A percentile compares a stretch with the other conserved stretches of the same genome.
Conservation (phyloP, 2,329 filamentous ascomycete genomes). For the Zalaria obscura region DNA sequence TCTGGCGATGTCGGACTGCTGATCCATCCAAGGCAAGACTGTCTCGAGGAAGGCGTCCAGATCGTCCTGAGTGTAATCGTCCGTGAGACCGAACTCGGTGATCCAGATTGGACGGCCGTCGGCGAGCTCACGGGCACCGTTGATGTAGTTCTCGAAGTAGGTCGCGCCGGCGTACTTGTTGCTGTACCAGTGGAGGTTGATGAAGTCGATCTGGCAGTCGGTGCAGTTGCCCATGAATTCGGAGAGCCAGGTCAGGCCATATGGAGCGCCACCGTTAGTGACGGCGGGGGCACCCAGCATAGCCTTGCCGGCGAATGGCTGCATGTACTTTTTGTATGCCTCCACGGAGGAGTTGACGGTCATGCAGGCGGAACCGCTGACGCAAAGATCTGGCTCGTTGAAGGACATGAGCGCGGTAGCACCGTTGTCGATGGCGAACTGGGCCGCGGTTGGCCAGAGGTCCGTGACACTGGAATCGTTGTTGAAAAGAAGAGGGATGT, state of each 20-base stretch:
- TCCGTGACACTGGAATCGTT: slow-evolving; percentile 8
- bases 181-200: slow-evolving; percentile 47
- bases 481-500: slow-evolving; percentile 13
- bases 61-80: slow-evolving; percentile 21
- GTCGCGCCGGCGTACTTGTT: slow-evolving; percentile 15
- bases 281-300: slow-evolving; percentile 42
- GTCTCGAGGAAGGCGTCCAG: slow-evolving; percentile 31
- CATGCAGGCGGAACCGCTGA: slow-evolving; percentile 41
- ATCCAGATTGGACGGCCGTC: slow-evolving; percentile 20
- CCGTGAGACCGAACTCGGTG: slow-evolving; percentile 44
- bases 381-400: slow-evolving; percentile 50
- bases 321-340: slow-evolving; percentile 38
- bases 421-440: slow-evolving; percentile 10
- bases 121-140: slow-evolving; percentile 5
- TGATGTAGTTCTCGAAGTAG: slow-evolving; percentile 30
- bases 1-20: slow-evolving; percentile 21
- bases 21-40: slow-evolving; percentile 28
- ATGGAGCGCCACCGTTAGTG: slow-evolving; percentile 37
- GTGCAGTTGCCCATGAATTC: slow-evolving; percentile 38
- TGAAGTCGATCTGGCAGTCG: slow-evolving; percentile 42
- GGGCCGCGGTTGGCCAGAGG: slow-evolving; percentile 10
- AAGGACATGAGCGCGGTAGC: slow-evolving; percentile 45
- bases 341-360: slow-evolving; percentile 33
- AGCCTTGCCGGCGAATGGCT: slow-evolving; percentile 35
- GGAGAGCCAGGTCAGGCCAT: slow-evolving; percentile 40